Base-by-base conservation (phyloP, 2,329 filamentous ascomycete genomes). In the Botrytis tulipae region DNA sequence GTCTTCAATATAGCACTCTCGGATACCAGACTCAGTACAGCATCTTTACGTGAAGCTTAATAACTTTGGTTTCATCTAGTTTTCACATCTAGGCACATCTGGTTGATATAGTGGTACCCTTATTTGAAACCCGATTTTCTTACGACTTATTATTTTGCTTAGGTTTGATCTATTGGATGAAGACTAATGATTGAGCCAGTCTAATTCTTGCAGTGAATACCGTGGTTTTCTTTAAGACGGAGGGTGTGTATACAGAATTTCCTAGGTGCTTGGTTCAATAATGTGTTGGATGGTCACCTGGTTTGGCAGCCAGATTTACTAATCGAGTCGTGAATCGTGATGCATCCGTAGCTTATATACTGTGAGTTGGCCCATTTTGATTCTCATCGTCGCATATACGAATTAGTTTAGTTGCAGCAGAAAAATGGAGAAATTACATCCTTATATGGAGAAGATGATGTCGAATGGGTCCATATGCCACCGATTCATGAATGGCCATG, bases 1-100 rank as follows among this genome's bases (percentile, higher is more conserved):
- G 51, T 69, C 35, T 69, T 44, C 29, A 40, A 42, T 68, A 68
- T 69, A 32, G 40, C 25, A 57, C 18, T 59, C 57, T 69, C 66
- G 37, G n/a, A 57, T 44, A 69, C 48, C 66, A 69, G 48, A n/a
- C 37, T n/a, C 37, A 57, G 54, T 32, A 42, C 48, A 42, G 25
- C 46, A 57, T 54, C 16, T 22, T 68, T 29, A 20, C 6, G 35
- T 68, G 65, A 57, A 68, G 46, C 25, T 68, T 35, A 20, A 40
- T 25, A 29, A 29, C 35, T 42, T 29, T 57, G n/a, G 29, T 40
- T 65, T 35, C 35, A n/a, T 54, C 25, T 67, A 6, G 9, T 67
- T 42, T 40, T n/a, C 25, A 54, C n/a, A 40, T 37, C 35, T 25
- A 32, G 42, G 63, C 32, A 32, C 29, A 48, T 48, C 29, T 18